Evolutionary conservation across 2,329 filamentous ascomycete species (phyloP), one percentile per base, ranked within the genome.

Genomic region (Alternaria sp.): DNA sequence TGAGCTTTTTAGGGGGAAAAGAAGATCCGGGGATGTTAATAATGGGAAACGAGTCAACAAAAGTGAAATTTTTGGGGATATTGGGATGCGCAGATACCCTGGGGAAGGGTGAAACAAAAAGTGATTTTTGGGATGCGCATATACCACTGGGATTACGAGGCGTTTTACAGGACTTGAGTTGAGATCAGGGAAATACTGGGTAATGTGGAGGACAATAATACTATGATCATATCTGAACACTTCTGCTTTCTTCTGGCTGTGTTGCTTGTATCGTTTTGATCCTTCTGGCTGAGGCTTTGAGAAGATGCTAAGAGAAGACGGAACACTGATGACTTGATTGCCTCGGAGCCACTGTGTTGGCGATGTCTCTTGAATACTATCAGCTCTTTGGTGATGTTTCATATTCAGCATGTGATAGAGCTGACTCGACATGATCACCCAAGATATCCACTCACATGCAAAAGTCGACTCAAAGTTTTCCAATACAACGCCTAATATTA

Each of bases 101-200:
- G 44, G 27, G 43, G 30, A 5, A 14, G 25, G 25, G 25, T 7
- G 11, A 18, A 51, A 40, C 32, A 44, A 60, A 60, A 57, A 57
- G 52, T 57, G 52, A 28, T 57, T 57, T 60, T 57, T 28, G 45
- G 32, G 25, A 54, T 20, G 27, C 53, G 53, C 16, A 60, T 60
- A 60, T 60, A 60, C 53, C 57, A 57, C 25, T 51, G 30, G 46
- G 46, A 50, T 60, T 49, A 34, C 46, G 41, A 40, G 30, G 44
- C 30, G 20, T 34, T 32, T 30, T 32, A 27, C 34, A 30, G 6
- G 43, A 6, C 12, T n/a, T 44, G 20, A 5, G 36, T 18, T 20
- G 12, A 22, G 28, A 45, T 40, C 20, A 20, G 2, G 10, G 8
- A 4, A 18, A 58, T 40, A 30, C 40, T 46, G n/a, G 2, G 14